Percentiles rank a stretch among this genome's conserved stretches.
Conservation (phyloP, 345 rosid species). For the Fremontodendron californicum region DNA sequence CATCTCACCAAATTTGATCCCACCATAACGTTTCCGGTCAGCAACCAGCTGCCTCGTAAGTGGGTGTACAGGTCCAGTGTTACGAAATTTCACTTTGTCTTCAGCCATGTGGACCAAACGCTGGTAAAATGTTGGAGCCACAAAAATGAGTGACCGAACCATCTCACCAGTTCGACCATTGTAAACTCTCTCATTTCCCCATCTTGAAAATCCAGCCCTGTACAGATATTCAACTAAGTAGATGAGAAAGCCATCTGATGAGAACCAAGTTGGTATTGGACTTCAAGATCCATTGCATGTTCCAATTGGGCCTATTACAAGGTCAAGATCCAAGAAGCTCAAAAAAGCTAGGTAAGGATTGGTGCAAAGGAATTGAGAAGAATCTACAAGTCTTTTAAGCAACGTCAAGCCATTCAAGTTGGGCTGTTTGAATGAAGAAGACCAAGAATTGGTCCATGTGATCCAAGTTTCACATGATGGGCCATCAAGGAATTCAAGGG, state of each 20-base stretch:
- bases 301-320: no score
- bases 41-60: conserved; percentile 89
- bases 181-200: conserved; percentile 84
- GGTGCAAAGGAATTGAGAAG: no score
- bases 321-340: no score
- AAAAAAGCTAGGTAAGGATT: no score
- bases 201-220: conserved; percentile 84
- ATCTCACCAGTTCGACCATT: conserved; percentile 77
- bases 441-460: no score
- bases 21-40: conserved; percentile 81
- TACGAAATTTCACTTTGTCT: conserved; percentile 85
- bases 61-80: conserved; percentile 93
- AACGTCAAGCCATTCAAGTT: no score
- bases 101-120: conserved; percentile 84
- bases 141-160: conserved; percentile 65
- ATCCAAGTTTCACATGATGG: no score
- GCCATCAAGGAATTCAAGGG: no score
- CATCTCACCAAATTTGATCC: conserved; percentile 91
- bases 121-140: conserved; percentile 91
- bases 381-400: no score
- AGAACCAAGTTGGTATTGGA: no score
- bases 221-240: conserved; percentile 9
- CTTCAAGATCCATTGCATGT: no score
- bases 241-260: neutral
- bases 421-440: no score